phyloP scores from a whole-genome alignment of 257 asterid species.

The Fraxinus anomala region DNA sequence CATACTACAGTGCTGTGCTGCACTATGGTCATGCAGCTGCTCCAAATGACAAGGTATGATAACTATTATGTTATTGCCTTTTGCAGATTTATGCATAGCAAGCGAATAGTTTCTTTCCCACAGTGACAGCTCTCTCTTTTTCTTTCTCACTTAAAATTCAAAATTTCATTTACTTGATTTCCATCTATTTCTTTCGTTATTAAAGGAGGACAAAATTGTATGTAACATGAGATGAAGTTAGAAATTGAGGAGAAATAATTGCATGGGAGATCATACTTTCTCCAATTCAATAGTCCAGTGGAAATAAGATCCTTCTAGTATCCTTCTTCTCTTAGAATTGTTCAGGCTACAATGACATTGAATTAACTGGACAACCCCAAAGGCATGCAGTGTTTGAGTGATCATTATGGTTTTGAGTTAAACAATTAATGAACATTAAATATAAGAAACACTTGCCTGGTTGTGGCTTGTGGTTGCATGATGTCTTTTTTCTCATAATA shows the following conservation, averaged over 20 bases:
- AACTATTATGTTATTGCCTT: constrained; percentile 22
- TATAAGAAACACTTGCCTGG: background rate
- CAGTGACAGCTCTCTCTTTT: background rate
- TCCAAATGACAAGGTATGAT: constrained; percentile 88
- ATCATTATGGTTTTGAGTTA: background rate
- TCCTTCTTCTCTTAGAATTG: background rate
- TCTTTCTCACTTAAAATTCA: background rate
- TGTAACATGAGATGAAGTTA: background rate
- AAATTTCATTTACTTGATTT: background rate
- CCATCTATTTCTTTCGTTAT: background rate
- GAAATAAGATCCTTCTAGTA: background rate
- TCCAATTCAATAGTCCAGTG: background rate
- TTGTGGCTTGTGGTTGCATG: background rate
- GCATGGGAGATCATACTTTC: background rate
- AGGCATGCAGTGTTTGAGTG: background rate
- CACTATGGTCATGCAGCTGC: constrained; percentile 99
- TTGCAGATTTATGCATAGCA: constrained; percentile 12
- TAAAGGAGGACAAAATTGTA: background rate
- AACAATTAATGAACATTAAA: background rate
- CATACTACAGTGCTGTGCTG: constrained; percentile 70
- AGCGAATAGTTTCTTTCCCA: background rate
- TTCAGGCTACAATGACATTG: background rate
- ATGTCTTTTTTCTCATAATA: background rate
- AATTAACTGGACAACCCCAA: background rate
- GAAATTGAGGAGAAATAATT: background rate